Evolutionary conservation across 306 rosid genomes (phyloP).

Genomic region (Hippophae gyantsensis): DNA sequence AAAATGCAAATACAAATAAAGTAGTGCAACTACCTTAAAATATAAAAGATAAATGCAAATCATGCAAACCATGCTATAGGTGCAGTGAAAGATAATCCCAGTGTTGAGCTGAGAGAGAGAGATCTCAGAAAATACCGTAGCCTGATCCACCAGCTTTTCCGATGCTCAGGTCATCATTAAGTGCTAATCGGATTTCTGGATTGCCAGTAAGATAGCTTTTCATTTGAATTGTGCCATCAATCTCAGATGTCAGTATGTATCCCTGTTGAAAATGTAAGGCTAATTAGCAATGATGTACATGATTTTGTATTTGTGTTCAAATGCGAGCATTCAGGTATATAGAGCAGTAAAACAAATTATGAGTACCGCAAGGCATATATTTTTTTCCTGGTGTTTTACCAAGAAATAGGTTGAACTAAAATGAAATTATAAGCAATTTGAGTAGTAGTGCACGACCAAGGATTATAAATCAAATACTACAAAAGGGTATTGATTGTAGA

Average conservation of each 20-base stretch:
- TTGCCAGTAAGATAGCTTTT: constrained; percentile 89
- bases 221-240: constrained; percentile 97
- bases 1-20: no score
- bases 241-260: constrained; percentile 84
- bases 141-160: constrained; percentile 62
- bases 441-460: no score
- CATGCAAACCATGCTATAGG: no score
- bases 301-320: not conserved
- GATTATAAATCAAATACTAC: no score
- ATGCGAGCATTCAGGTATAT: not conserved
- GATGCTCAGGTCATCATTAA: constrained; percentile 75
- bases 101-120: not conserved
- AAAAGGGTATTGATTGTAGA: no score
- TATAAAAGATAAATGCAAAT: no score
- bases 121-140: constrained; percentile 20
- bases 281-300: constrained; percentile 1
- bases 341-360: not conserved
- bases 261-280: constrained; percentile 43
- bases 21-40: no score
- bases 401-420: no score
- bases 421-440: no score
- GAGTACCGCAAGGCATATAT: no score
- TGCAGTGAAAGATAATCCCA: not conserved
- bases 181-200: constrained; percentile 91
- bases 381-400: no score